phyloP scores from a whole-genome alignment of 2,329 filamentous ascomycete species.

The Clarireedia monteithiana region DNA sequence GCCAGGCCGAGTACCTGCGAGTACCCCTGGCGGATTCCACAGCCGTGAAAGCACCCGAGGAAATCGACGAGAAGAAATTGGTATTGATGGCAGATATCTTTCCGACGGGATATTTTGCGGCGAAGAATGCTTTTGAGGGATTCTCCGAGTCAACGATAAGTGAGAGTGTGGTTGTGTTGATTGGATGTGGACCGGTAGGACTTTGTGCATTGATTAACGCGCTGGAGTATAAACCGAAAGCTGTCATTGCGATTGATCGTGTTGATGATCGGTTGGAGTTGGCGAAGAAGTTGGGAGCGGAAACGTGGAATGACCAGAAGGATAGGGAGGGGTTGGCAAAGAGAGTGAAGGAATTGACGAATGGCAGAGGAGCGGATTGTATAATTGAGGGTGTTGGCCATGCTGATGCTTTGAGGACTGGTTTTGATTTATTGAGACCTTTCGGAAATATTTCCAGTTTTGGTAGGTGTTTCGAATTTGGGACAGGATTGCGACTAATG shows the following conservation, averaged over 20 bases:
- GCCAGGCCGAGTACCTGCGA: conserved; percentile 75
- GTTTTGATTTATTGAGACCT: conserved; percentile 62
- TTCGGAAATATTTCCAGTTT: conserved; percentile 58
- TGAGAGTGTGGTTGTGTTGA: conserved; percentile 65
- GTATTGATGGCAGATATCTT: conserved; percentile 93
- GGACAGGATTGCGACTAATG: neutral
- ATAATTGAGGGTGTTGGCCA: conserved; percentile 73
- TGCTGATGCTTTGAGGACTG: conserved; percentile 60
- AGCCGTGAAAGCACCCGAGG: conserved; percentile 63
- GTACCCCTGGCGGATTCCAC: conserved; percentile 77
- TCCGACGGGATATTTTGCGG: conserved; percentile 79
- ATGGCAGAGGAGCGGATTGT: conserved; percentile 77
- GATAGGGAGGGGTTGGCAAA: conserved; percentile 56
- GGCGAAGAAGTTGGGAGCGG: conserved; percentile 67
- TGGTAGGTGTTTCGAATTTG: neutral
- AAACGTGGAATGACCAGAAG: conserved; percentile 70
- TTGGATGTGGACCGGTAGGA: conserved; percentile 81
- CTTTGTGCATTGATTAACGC: conserved; percentile 76
- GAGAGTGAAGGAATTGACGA: conserved; percentile 66
- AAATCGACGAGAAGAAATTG: conserved; percentile 65
- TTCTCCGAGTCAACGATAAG: conserved; percentile 49
- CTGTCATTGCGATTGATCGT: conserved; percentile 72
- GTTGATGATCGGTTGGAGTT: conserved; percentile 67
- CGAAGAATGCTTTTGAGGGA: conserved; percentile 63
- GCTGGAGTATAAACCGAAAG: conserved; percentile 65